A percentile compares a stretch with the other conserved stretches of the same genome.
These are phyloP conservation scores for Cordyceps farinosa DNA, from an alignment of 2,329 filamentous ascomycete genomes.

Conservation along the genomic window DNA sequence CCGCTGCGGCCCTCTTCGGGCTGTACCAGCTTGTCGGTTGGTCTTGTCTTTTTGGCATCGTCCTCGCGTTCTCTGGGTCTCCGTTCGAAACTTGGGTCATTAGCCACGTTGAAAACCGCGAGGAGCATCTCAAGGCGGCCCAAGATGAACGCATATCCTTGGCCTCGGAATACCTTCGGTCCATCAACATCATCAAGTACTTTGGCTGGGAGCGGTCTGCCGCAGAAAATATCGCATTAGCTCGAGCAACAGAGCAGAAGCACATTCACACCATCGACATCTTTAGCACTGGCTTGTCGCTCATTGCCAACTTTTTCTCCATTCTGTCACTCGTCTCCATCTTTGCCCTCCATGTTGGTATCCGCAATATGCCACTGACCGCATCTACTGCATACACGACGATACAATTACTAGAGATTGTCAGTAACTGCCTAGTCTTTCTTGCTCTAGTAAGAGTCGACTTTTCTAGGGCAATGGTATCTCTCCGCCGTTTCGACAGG, in stretches of 20 bases:
- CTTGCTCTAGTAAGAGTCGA: constrained; percentile 37
- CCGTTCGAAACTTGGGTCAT: constrained; percentile 48
- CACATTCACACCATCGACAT: constrained; percentile 51
- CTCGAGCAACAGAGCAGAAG: constrained; percentile 39
- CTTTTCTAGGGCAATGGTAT: constrained; percentile 36
- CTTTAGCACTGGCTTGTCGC: constrained; percentile 43
- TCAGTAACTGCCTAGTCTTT: constrained; percentile 49
- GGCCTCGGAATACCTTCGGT: constrained; percentile 50
- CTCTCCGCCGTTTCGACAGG: constrained; percentile 49
- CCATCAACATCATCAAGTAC: constrained; percentile 50
- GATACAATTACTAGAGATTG: constrained; percentile 48
- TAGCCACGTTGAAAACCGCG: constrained; percentile 45
- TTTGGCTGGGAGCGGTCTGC: constrained; percentile 53
- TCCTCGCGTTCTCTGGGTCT: constrained; percentile 42
- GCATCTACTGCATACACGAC: constrained; percentile 56
- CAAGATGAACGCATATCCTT: constrained; percentile 56
- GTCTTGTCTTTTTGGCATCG: constrained; percentile 50
- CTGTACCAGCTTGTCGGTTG: constrained; percentile 54
- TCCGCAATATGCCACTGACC: constrained; percentile 46
- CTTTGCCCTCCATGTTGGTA: constrained; percentile 48
- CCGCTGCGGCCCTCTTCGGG: constrained; percentile 44
- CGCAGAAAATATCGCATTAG: constrained; percentile 45
- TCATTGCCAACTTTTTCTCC: constrained; percentile 42
- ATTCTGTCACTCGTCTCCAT: constrained; percentile 50
- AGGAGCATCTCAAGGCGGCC: constrained; percentile 49